Evolutionary conservation across 192 early-diverging fungal genomes (phyloP), one percentile per base, ranked within the genome.

Genomic region (Podochytrium sp.): DNA sequence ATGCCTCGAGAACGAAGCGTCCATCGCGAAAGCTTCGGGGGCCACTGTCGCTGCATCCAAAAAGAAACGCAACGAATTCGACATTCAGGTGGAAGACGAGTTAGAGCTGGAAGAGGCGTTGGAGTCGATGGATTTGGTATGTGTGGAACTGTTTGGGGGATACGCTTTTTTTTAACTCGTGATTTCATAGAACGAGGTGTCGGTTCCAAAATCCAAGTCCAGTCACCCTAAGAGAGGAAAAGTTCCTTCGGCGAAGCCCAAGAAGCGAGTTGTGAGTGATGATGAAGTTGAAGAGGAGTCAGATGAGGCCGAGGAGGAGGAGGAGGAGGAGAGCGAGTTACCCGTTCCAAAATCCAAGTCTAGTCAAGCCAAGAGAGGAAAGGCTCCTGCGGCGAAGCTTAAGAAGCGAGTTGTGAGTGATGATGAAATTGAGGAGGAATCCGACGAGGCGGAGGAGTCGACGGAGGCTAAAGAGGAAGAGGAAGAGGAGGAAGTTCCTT

Each of bases 1-100:
- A 69, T 84, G 88, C 35, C 71, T 87, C 12, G 91, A 91, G 69
- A 89, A 91, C 58, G 83, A 89, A 49, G 78, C 79, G 43, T 64
- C 72, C 6, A 64, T 74, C 25, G 40, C 55, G 14, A 72, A 61
- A 23, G 70, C 67, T 1, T 62, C 52, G 30, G 52, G 52, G 7
- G 52, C 52, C 7, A 23, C 52, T 20, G 52, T 29, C 7, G 41
- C n/a, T 6, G 16, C 5, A n/a, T 43, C 32, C 25, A 69, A 69
- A 55, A 30, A n/a, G 16, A 51, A 56, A n/a, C 34, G n/a, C 32
- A 33, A 12, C 0, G 63, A 49, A 23, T 27, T 42, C 25, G 16
- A 42, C 10, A 4, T 29, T 16, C 29, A 56, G n/a, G 25, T 16
- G 42, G 20, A 47, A 2, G 63, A 65, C 14, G 65, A 68, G 25